A percentile compares a stretch with the other conserved stretches of the same genome.
These are phyloP conservation scores for Aureobasidium sp. DNA, from an alignment of 2,329 filamentous ascomycete genomes.

Conservation along the genomic window DNA sequence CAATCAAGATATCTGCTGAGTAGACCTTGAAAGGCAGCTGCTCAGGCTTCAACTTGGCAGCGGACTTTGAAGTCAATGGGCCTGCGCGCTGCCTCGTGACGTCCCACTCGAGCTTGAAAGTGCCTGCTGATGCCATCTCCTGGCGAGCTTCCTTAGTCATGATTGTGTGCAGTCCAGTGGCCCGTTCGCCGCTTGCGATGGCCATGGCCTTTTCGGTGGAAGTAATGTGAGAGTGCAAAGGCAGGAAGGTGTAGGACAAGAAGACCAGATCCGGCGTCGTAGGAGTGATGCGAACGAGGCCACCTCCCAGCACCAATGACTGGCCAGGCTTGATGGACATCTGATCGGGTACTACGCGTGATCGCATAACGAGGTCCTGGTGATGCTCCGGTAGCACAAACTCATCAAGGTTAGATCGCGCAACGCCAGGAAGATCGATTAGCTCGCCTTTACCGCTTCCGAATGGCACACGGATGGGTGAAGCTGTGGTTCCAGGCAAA, in stretches of 20 bases:
- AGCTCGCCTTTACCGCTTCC: constrained; percentile 81
- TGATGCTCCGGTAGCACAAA: constrained; percentile 63
- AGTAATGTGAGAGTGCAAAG: constrained; percentile 69
- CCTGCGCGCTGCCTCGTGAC: constrained; percentile 75
- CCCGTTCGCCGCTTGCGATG: constrained; percentile 59
- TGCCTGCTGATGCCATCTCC: constrained; percentile 56
- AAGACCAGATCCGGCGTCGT: constrained; percentile 57
- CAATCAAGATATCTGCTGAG: constrained; percentile 76
- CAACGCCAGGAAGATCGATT: constrained; percentile 83
- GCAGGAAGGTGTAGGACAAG: constrained; percentile 80
- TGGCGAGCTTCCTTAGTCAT: constrained; percentile 44
- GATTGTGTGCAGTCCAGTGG: constrained; percentile 51
- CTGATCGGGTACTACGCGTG: constrained; percentile 66
- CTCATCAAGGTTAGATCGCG: constrained; percentile 63
- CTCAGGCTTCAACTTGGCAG: constrained; percentile 57
- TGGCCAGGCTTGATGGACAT: constrained; percentile 65
- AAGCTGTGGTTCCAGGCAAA: constrained; percentile 87
- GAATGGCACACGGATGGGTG: constrained; percentile 87
- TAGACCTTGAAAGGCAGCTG: constrained; percentile 72
- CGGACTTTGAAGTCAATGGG: constrained; percentile 58
- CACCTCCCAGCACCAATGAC: constrained; percentile 67
- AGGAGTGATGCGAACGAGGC: constrained; percentile 82
- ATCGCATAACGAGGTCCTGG: constrained; percentile 68
- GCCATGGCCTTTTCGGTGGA: constrained; percentile 70
- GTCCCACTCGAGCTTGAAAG: constrained; percentile 69